Base-by-base conservation (phyloP, 305 asterid genomes). In the Striga hermonthica region DNA sequence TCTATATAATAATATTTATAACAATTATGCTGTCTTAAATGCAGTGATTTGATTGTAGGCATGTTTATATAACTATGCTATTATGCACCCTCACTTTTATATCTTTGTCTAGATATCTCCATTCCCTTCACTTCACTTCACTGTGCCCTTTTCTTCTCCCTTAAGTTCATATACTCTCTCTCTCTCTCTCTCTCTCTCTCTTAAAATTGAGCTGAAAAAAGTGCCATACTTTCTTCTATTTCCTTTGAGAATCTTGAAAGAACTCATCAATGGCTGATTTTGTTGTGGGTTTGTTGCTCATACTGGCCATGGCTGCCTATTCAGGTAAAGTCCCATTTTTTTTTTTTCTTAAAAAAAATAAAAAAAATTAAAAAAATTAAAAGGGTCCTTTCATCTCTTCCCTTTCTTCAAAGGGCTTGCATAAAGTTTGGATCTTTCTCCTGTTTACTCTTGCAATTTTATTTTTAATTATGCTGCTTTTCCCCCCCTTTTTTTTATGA, bases 201-300 rank as follows among this genome's bases (percentile, higher is more conserved):
- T 71, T 47, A 50, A 50, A 50, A n/a, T 47, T 13, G 15, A 47
- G 1, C 22, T 8, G 60, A 48, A 45, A 11, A 35, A 35, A 36
- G 37, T 8, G 56, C 64, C 37, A 66, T 59, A 75, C 62, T 68
- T 67, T 57, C 62, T 49, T 58, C 39, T 49, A 49, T 53, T 67
- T 65, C 75, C 52, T 1, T 50, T 13, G 61, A 71, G 69, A 47
- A 47, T 71, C 58, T 74, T 56, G 57, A 58, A 56, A 56, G 1
- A 43, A 38, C n/a, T n/a, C n/a, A n/a, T 71, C 60, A 72, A 90
- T 87, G 97, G 79, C 84, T 63, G 84, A 60, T 74, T 72, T 73
- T 62, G 71, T 65, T n/a, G 59, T 85, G 73, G 76, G 68, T 64
- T 76, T 81, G 15, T 40, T 78, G 15, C 60, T 84, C 64, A 49